Conservation (phyloP, 2,329 filamentous ascomycete genomes). For the Fusarium mundagurra region DNA sequence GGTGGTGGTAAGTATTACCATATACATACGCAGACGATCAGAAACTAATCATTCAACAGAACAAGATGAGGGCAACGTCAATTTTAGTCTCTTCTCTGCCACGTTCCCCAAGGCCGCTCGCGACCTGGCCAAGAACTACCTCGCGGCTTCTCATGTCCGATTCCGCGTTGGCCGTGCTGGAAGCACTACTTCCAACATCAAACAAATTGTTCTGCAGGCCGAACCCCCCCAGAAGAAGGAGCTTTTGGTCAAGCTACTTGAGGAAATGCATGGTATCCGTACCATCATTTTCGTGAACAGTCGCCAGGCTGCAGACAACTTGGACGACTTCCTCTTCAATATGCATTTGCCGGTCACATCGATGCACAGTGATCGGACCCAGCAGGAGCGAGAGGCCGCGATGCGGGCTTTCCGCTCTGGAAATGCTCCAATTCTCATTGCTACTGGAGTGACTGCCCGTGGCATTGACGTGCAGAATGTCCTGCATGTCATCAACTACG, state of each 20-base stretch:
- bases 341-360: conserved; percentile 82
- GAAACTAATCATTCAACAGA: conserved; percentile 59
- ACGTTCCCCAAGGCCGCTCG: conserved; percentile 88
- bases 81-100: conserved; percentile 89
- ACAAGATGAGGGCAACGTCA: conserved; percentile 75
- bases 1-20: conserved; percentile 74
- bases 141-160: conserved; percentile 78
- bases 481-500: conserved; percentile 92
- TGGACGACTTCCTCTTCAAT: conserved; percentile 91
- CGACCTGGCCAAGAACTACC: conserved; percentile 78
- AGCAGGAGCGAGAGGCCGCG: conserved; percentile 90
- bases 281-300: conserved; percentile 92
- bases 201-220: conserved; percentile 77
- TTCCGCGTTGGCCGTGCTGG: conserved; percentile 90
- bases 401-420: conserved; percentile 85
- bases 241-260: conserved; percentile 76
- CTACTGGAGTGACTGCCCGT: conserved; percentile 87
- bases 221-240: conserved; percentile 74
- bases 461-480: conserved; percentile 90
- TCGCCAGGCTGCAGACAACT: conserved; percentile 78
- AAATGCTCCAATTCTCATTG: conserved; percentile 79
- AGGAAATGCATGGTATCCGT: conserved; percentile 74
- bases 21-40: not conserved
- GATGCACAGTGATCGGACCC: conserved; percentile 87
- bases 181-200: conserved; percentile 83